These are phyloP conservation scores for Vachellia pachyceras DNA, from an alignment of 306 rosid genomes.

Conservation along the genomic window DNA sequence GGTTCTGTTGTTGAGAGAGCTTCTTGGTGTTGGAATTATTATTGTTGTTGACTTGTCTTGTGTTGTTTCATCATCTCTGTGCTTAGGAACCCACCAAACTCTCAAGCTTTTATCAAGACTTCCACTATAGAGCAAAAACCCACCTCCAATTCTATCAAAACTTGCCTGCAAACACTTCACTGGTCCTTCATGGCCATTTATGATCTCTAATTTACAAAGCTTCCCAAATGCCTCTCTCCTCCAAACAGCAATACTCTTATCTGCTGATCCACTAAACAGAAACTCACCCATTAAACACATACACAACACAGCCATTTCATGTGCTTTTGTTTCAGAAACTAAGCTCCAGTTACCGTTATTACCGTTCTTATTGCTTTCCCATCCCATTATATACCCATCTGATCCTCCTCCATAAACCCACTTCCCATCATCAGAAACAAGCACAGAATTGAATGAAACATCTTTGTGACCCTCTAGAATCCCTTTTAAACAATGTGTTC, in stretches of 20 bases:
- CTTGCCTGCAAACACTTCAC: slow-evolving; percentile 89
- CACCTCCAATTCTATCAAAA: slow-evolving; percentile 65
- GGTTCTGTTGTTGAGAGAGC: slow-evolving; percentile 16
- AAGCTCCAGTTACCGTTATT: slow-evolving; percentile 50
- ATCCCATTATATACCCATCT: slow-evolving; percentile 85
- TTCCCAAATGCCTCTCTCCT: slow-evolving; percentile 61
- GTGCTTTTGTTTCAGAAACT: slow-evolving; percentile 70
- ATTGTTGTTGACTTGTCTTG: slow-evolving; percentile 22
- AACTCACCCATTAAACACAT: slow-evolving; percentile 71
- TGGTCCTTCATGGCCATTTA: slow-evolving; percentile 90
- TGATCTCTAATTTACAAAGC: slow-evolving; percentile 64
- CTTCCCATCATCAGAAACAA: slow-evolving; percentile 81
- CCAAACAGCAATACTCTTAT: slow-evolving; percentile 86
- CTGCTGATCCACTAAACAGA: slow-evolving; percentile 88
- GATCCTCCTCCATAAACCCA: slow-evolving; percentile 90
- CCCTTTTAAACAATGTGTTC: slow-evolving; percentile 59
- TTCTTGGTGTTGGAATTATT: not conserved
- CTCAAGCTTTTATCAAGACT: slow-evolving; percentile 83
- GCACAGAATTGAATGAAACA: slow-evolving; percentile 72
- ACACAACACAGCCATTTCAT: slow-evolving; percentile 79
- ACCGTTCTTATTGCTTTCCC: slow-evolving; percentile 57
- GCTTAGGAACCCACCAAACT: slow-evolving; percentile 91
- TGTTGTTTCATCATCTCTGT: slow-evolving; percentile 15
- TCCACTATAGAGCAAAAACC: slow-evolving; percentile 88
- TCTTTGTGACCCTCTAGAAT: slow-evolving; percentile 82